phyloP scores from a whole-genome alignment of 116 monocot species.

The Papilionanthe hybrid region DNA sequence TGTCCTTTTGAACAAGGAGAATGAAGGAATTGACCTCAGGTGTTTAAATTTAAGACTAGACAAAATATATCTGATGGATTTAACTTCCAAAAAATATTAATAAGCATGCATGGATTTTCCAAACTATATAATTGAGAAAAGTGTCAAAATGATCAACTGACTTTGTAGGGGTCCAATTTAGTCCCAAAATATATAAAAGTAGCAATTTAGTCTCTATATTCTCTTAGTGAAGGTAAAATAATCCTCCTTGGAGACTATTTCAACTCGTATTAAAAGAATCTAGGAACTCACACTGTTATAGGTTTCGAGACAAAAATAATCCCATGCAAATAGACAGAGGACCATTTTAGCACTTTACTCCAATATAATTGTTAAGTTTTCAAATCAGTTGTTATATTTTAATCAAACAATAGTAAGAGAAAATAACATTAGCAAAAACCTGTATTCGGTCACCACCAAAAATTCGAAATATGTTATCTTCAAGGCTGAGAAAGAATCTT shows the following conservation, averaged over 20 bases:
- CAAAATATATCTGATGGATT: not conserved
- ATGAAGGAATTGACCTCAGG: not conserved
- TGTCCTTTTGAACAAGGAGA: not conserved
- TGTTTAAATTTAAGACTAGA: not conserved
- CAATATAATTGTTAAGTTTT: not conserved
- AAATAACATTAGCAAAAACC: slow-evolving; percentile 30
- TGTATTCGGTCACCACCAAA: slow-evolving; percentile 97
- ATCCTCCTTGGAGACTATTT: too few relatives aligned
- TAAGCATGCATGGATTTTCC: not conserved
- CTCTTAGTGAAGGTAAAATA: too few relatives aligned
- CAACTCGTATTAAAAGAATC: too few relatives aligned
- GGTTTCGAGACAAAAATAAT: too few relatives aligned
- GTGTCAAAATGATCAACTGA: too few relatives aligned
- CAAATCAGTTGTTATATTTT: not conserved
- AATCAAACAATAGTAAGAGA: not conserved
- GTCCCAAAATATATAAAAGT: too few relatives aligned
- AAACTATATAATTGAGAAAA: not conserved
- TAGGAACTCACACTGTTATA: too few relatives aligned
- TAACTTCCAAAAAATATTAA: not conserved
- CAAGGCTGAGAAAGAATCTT: slow-evolving; percentile 93
- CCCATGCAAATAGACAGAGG: too few relatives aligned
- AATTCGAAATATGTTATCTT: slow-evolving; percentile 94
- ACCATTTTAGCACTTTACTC: too few relatives aligned
- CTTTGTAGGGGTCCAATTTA: too few relatives aligned
- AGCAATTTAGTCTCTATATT: too few relatives aligned